These are phyloP conservation scores for Malania oleifera DNA, from an alignment of 164 flowering plant genomes.

Conservation along the genomic window DNA sequence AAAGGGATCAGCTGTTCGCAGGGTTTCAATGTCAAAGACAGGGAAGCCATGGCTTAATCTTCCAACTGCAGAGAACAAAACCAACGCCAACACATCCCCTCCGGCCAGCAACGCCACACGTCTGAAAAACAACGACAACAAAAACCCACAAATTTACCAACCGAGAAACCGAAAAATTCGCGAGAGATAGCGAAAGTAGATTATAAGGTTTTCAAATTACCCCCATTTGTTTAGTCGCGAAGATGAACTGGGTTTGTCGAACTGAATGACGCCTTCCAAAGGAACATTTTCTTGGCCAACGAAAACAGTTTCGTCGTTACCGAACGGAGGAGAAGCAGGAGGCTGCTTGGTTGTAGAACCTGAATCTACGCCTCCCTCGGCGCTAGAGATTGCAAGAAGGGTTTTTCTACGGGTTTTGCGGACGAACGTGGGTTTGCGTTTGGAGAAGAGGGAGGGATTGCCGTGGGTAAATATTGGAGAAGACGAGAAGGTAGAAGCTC, in stretches of 20 bases:
- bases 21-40: constrained; percentile 58
- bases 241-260: constrained; percentile 58
- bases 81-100: constrained; percentile 78
- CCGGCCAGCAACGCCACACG: constrained; percentile 70
- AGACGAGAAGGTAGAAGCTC: constrained; percentile 14
- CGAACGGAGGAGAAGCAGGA: constrained; percentile 14
- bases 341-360: constrained; percentile 19
- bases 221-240: constrained; percentile 64
- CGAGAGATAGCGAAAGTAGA: background rate
- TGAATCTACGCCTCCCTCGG: constrained; percentile 30
- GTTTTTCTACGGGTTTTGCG: constrained; percentile 15
- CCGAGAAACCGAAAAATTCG: background rate
- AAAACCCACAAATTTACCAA: background rate
- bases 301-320: constrained; percentile 26
- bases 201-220: constrained; percentile 22
- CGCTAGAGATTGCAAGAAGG: constrained; percentile 35
- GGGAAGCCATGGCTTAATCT: constrained; percentile 85
- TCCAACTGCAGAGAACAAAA: constrained; percentile 80
- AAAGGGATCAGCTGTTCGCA: constrained; percentile 84
- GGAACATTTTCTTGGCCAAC: constrained; percentile 60
- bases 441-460: constrained; percentile 28
- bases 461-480: constrained; percentile 21
- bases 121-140: constrained; percentile 23
- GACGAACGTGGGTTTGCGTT: constrained; percentile 21
- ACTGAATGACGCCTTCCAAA: constrained; percentile 90